Percentiles rank a stretch among this genome's conserved stretches.
Conservation (phyloP, 2,329 filamentous ascomycete genomes). For the Paraphaeosphaeria minitans region DNA sequence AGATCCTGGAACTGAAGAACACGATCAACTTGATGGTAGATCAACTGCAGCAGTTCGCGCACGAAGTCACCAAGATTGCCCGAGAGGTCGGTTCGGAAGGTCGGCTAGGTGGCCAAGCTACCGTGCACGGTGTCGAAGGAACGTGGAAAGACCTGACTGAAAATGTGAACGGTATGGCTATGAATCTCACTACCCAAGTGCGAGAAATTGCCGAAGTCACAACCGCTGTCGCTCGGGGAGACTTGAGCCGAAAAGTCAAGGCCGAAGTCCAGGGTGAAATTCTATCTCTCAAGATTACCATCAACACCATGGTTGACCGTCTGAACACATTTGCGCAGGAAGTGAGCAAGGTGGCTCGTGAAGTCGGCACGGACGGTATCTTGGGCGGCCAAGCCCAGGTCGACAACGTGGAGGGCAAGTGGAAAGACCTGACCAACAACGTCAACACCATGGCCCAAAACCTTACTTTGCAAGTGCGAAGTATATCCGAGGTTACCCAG, state of each 20-base stretch:
- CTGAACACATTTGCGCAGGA: conserved; percentile 68
- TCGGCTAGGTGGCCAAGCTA: conserved; percentile 57
- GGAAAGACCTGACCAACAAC: conserved; percentile 70
- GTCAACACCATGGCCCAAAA: conserved; percentile 72
- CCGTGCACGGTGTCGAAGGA: conserved; percentile 58
- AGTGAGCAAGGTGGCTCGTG: conserved; percentile 68
- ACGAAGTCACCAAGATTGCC: conserved; percentile 60
- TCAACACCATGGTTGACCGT: conserved; percentile 71
- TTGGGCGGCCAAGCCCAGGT: conserved; percentile 69
- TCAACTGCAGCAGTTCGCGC: conserved; percentile 58
- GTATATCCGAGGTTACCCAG: conserved; percentile 92
- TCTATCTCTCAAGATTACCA: conserved; percentile 78
- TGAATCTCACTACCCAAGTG: conserved; percentile 58
- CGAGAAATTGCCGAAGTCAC: conserved; percentile 60
- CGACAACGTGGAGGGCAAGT: conserved; percentile 69
- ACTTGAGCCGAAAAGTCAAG: conserved; percentile 58
- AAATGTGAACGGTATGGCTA: conserved; percentile 61
- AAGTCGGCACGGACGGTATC: conserved; percentile 68
- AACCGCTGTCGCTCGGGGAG: conserved; percentile 58
- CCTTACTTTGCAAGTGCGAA: conserved; percentile 73
- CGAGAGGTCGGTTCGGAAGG: conserved; percentile 60
- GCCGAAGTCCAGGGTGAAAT: conserved; percentile 60
- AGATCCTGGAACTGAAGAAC: conserved; percentile 57
- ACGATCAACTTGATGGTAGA: conserved; percentile 62
- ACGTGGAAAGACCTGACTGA: conserved; percentile 61